Evolutionary conservation across 805 yeast genomes (phyloP), one percentile per base, ranked within the genome.

Genomic region (Wickerhamomyces sydowiorum): DNA sequence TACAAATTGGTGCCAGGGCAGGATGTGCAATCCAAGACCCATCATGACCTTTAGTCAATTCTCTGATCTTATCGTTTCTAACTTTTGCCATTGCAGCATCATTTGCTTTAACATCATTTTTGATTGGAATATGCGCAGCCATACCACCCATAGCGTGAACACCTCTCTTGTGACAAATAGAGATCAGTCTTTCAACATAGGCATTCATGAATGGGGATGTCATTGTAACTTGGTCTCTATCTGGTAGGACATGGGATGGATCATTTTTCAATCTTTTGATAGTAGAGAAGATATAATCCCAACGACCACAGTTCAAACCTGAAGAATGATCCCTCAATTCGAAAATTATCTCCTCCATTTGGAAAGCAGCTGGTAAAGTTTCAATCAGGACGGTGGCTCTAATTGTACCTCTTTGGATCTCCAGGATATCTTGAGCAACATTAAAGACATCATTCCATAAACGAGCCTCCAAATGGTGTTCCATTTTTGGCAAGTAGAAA

Each of bases 11-110:
- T 20, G 85, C 86, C 61, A 85, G 70, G 18, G 89, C 90, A 10
- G 95, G 95, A 59, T 85, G 93, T 5, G 91, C 91, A 59, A 85
- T 85, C 95, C 95, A 85, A 43, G 91, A 82, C 39, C 93, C 89
- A 66, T 85, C 93, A 64, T 86, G 88, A 39, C 93, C 93, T 38
- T 84, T 82, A 36, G 69, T 63, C 37, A 83, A 82, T 64, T 85
- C 95, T 56, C 93, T 70, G 50, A 80, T 73, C 64, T 85, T 85
- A 63, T 85, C 95, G 59, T 70, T 75, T 51, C 77, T 75, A 38
- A 85, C 93, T 52, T 82, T 82, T 36, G 72, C 76, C 79, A 85
- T 72, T 7, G 90, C 91, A 38, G 67, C 65, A 34, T 70, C 67
- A 64, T 85, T 84, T 44, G 80, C 77, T 39, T 64, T 76, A 27